phyloP scores from a whole-genome alignment of 768 basidiomycete species.

The Amanita molliuscula region DNA sequence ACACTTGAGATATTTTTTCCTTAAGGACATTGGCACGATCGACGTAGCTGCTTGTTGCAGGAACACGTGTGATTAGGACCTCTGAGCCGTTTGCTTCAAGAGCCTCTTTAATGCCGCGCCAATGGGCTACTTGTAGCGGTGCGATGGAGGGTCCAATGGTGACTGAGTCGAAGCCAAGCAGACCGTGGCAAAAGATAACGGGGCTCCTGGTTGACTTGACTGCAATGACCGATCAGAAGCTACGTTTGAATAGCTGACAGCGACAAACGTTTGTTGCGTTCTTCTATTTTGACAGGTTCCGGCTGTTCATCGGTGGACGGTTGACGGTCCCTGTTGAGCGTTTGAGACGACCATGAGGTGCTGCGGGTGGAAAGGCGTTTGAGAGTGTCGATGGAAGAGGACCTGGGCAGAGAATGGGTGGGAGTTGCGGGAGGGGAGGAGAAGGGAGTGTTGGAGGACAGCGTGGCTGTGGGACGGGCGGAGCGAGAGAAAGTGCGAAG shows the following conservation, averaged over 20 bases:
- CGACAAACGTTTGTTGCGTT: conserved; percentile 47
- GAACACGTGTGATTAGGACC: conserved; percentile 89
- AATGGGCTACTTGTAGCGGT: conserved; percentile 83
- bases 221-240: conserved; percentile 18
- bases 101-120: conserved; percentile 94
- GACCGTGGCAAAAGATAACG: conserved; percentile 91
- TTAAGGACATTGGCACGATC: conserved; percentile 90
- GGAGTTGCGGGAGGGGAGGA: conserved; percentile 22
- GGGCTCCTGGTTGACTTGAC: conserved; percentile 77
- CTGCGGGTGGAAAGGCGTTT: not conserved
- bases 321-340: conserved; percentile 30
- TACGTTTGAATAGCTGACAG: conserved; percentile 14
- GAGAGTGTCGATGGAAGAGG: conserved; percentile 43
- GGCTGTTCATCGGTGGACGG: conserved; percentile 44
- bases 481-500: conserved; percentile 46
- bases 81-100: conserved; percentile 82
- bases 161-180: conserved; percentile 83
- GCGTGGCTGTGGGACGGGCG: conserved; percentile 52
- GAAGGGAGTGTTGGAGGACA: conserved; percentile 22
- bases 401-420: conserved; percentile 28
- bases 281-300: conserved; percentile 30
- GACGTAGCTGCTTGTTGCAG: conserved; percentile 80
- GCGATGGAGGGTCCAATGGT: conserved; percentile 69
- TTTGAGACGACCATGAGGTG: conserved; percentile 41
- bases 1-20: conserved; percentile 66